Evolutionary conservation across 495 filamentous ascomycete genomes (phyloP), one percentile per base, ranked within the genome.

Genomic region (Aspergillus saccharolyticus): DNA sequence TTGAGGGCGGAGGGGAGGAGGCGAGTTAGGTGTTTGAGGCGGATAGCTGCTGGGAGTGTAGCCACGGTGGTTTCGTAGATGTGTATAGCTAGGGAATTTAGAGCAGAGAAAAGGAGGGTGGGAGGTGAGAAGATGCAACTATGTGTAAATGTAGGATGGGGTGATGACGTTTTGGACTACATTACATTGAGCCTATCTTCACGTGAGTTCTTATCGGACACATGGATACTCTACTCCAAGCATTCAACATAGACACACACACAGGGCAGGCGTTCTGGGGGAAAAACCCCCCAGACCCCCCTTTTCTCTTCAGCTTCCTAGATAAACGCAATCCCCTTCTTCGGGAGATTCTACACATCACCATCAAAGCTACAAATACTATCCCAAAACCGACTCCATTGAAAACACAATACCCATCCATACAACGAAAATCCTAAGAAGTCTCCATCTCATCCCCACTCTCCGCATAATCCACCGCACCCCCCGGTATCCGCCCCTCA

Each of bases 401-500:
- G 33, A 43, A 48, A 20, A 55, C 20, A 28, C 19, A 51, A 22
- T 4, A 44, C n/a, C n/a, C 17, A 39, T 17, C 44, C 21, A 33
- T 16, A 33, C 10, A 33, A 8, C 47, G 15, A 21, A 55, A 39
- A 39, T 10, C 33, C 74, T 54, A 77, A 64, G 63, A 67, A 28
- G 25, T 28, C 59, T 73, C 63, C 72, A 77, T 74, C 53, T 63
- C 62, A 62, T 77, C 66, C 47, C 70, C 69, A 28, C 61, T 79
- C 60, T 78, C 80, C 46, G 65, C 70, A 53, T 62, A 53, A 20
- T 74, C 74, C 44, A 83, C 73, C 33, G 85, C 77, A 42, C 85
- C 89, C 21, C 79, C 78, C 16, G 91, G 90, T 68, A 97, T 80
- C 69, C 88, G 74, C 3, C 94, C 94, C 72, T 97, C 91, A 56